Evolutionary conservation across 495 filamentous ascomycete genomes (phyloP).

Genomic region (Rhypophila decipiens): DNA sequence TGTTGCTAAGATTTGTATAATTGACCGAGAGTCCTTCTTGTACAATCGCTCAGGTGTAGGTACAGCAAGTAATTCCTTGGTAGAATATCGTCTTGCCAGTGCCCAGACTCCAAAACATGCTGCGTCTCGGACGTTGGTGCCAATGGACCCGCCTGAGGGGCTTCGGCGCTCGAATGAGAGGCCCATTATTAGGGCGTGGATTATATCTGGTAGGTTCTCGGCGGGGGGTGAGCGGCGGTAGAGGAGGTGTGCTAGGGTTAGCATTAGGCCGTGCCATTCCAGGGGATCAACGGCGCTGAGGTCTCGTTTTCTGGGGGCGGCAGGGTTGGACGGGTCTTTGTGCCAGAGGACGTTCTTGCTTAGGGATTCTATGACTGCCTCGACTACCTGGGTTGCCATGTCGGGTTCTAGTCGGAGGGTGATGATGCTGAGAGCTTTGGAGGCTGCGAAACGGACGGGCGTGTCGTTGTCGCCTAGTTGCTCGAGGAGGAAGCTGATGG

Average conservation of each 20-base stretch:
- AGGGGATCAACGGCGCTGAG: conserved; percentile 68
- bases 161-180: conserved; percentile 81
- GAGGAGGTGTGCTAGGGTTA: conserved; percentile 79
- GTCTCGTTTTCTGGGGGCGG: conserved; percentile 44
- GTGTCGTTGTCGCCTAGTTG: conserved; percentile 77
- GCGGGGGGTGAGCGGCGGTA: conserved; percentile 69
- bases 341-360: conserved; percentile 69
- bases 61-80: conserved; percentile 64
- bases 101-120: conserved; percentile 96
- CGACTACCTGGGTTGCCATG: conserved; percentile 79
- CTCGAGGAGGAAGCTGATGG: conserved; percentile 65
- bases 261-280: conserved; percentile 85
- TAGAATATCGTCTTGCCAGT: conserved; percentile 79
- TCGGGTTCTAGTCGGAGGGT: conserved; percentile 67
- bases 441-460: conserved; percentile 79
- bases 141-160: conserved; percentile 72
- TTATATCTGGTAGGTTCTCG: conserved; percentile 58
- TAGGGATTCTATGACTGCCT: conserved; percentile 70
- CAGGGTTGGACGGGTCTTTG: conserved; percentile 26
- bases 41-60: conserved; percentile 30
- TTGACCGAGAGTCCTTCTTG: conserved; percentile 34
- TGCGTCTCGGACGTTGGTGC: conserved; percentile 91
- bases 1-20: conserved; percentile 70
- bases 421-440: conserved; percentile 85
- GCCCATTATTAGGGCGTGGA: conserved; percentile 64